phyloP scores from a whole-genome alignment of 2,329 filamentous ascomycete species.

The Penicillium sp. region DNA sequence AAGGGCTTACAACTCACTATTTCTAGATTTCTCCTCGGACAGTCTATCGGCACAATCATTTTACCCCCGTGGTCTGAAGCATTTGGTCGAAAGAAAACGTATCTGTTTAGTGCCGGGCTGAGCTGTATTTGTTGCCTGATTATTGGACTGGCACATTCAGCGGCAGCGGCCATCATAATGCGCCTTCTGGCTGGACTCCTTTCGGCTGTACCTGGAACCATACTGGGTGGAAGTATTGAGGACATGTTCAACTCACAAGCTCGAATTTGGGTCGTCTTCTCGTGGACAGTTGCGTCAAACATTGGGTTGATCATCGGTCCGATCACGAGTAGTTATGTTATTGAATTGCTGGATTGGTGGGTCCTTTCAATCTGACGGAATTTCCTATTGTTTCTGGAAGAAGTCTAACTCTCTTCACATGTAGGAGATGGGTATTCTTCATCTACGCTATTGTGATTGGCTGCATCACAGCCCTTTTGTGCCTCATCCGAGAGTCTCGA shows the following conservation, averaged over 20 bases:
- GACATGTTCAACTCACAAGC: constrained; percentile 44
- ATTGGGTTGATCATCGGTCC: constrained; percentile 42
- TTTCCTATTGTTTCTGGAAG: not conserved
- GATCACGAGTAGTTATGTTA: constrained; percentile 40
- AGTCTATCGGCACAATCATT: constrained; percentile 29
- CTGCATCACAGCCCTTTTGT: constrained; percentile 29
- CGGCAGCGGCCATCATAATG: constrained; percentile 37
- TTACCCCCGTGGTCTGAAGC: constrained; percentile 35
- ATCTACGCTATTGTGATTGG: constrained; percentile 37
- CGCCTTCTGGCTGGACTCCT: constrained; percentile 42
- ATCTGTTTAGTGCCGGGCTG: constrained; percentile 26
- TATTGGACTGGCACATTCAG: constrained; percentile 32
- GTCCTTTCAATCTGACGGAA: not conserved
- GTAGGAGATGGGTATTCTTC: constrained; percentile 44
- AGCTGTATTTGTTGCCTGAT: constrained; percentile 33
- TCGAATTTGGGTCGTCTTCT: constrained; percentile 45
- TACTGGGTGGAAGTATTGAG: constrained; percentile 46
- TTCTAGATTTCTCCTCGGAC: constrained; percentile 31
- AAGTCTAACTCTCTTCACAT: not conserved
- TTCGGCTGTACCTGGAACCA: constrained; percentile 45
- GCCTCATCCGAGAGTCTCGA: constrained; percentile 41
- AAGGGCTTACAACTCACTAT: not conserved
- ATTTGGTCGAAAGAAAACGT: constrained; percentile 35
- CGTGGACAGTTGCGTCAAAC: constrained; percentile 42
- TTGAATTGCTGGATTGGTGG: constrained; percentile 35